Evolutionary conservation across 148 eudicot genomes (phyloP).

Genomic region (Amaranthus hypochondriacus): DNA sequence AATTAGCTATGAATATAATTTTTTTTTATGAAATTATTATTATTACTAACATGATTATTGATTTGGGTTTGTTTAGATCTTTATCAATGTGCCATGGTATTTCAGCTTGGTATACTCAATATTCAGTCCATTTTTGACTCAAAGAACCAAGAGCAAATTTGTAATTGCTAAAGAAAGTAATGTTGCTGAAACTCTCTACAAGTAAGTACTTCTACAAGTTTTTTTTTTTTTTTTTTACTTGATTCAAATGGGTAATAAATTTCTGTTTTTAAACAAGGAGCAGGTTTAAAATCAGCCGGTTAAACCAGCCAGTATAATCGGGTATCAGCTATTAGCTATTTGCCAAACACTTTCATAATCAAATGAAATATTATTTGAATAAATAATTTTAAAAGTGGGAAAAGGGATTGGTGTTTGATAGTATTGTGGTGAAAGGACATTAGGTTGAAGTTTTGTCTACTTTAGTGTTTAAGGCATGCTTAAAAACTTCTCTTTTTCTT

Average conservation of each 20-base stretch:
- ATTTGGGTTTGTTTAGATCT: slow-evolving; percentile 43
- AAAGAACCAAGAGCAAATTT: slow-evolving; percentile 93
- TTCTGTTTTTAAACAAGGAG: too few relatives aligned
- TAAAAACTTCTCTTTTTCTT: not conserved
- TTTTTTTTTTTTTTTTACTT: too few relatives aligned
- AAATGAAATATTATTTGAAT: too few relatives aligned
- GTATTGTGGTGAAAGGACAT: not conserved
- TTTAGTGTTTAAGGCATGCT: slow-evolving; percentile 8
- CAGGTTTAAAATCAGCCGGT: too few relatives aligned
- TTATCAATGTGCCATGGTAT: slow-evolving; percentile 98
- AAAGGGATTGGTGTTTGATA: not conserved
- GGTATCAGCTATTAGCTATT: too few relatives aligned
- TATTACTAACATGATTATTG: not conserved
- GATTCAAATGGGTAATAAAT: not conserved
- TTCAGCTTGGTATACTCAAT: slow-evolving; percentile 83
- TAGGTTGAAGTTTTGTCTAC: not conserved
- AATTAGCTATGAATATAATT: not conserved
- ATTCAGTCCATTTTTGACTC: slow-evolving; percentile 90
- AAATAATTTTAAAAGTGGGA: not conserved
- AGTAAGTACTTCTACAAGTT: slow-evolving; percentile 34
- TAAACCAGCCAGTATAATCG: too few relatives aligned
- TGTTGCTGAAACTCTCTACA: slow-evolving; percentile 82
- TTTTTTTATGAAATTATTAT: not conserved
- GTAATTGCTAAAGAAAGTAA: slow-evolving; percentile 81
- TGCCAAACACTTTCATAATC: too few relatives aligned